Evolutionary conservation across 805 yeast species (phyloP), one percentile per base, ranked within the genome.

Genomic region (Schwanniomyces sp.): DNA sequence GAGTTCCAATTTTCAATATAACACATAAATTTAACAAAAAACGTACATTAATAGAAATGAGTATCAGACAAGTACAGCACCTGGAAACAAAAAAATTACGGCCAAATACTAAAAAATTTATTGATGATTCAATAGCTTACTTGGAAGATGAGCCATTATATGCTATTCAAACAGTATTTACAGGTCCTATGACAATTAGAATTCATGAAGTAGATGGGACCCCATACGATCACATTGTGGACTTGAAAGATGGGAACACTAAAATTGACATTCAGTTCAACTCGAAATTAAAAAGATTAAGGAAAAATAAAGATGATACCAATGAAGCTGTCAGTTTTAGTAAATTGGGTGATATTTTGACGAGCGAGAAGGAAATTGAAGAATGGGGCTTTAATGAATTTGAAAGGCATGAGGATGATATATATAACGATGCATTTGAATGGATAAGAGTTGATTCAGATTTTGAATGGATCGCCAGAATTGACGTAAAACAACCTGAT

Each of bases 391-490:
- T 90, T 9, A 74, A 79, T 1, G 96, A 89, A 38, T 83, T 88
- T 80, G 71, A 79, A 11, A 77, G 77, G 41, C 85, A 84, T 27
- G 91, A 85, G 43, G 91, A 84, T 49, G 91, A 85, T 37, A 75
- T 81, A 71, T 75, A 80, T 18, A 83, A 81, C 56, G 97, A 92
- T 57, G 97, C 97, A 0, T 94, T 91, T 66, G 99, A 94, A 59
- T 94, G 99, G 99, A 77, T 94, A 34, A 76, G 99, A 56, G 88
- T 92, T n/a, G 99, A 94, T 68, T 91, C 97, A 0, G 99, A 94
- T 64, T 88, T 86, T 58, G 99, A 94, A 64, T 94, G 99, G 99
- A 86, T 94, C 43, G 89, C 96, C 50, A 81, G 80, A 54, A 74
- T 89, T 18, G 77, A 82, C 49, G 81, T 94, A 29, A 88, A 85